phyloP scores from a whole-genome alignment of 2,329 filamentous ascomycete genomes.

The Aureobasidium pullulans region DNA sequence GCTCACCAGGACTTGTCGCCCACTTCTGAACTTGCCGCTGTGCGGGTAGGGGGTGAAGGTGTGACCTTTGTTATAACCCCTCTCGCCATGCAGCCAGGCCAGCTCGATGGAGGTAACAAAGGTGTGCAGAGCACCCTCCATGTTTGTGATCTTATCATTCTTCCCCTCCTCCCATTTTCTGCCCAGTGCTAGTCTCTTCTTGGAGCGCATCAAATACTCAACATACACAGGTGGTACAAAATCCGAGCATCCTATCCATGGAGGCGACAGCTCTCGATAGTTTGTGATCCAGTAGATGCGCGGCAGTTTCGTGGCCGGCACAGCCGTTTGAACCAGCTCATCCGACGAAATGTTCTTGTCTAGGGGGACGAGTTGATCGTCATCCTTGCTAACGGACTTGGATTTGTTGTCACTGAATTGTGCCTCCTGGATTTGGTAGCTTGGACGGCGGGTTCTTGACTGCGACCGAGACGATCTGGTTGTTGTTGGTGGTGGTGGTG shows the following conservation, averaged over 20 bases:
- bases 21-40: background rate
- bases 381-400: background rate
- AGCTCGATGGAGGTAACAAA: constrained; percentile 7
- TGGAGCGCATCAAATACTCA: constrained; percentile 1
- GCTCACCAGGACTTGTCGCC: constrained; percentile 2
- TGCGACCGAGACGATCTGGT: background rate
- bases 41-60: background rate
- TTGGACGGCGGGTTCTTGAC: background rate
- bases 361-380: background rate
- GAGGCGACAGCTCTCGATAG: background rate
- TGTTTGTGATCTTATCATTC: constrained; percentile 8
- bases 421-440: background rate
- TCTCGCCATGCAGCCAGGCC: constrained; percentile 1
- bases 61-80: background rate
- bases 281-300: background rate
- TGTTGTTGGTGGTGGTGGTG: background rate
- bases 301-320: background rate
- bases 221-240: background rate
- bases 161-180: background rate
- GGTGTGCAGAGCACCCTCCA: constrained; percentile 11
- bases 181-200: background rate
- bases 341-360: background rate
- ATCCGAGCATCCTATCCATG: background rate
- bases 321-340: background rate
- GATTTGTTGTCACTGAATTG: background rate